Evolutionary conservation across 2,329 filamentous ascomycete species (phyloP).

Genomic region (Rosellinia necatrix): DNA sequence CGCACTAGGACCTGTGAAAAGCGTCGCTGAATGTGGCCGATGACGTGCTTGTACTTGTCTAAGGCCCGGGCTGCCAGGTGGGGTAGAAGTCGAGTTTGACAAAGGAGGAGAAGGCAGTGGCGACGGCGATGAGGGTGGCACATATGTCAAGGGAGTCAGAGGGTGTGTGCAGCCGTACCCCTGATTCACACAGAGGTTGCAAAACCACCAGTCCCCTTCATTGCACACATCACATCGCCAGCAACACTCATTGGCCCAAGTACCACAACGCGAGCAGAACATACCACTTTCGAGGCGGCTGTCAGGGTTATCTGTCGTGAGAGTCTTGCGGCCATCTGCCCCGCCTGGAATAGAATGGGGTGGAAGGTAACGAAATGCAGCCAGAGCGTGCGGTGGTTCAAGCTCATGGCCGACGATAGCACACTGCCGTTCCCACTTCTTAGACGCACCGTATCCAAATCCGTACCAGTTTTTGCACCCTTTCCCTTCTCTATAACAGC

Average conservation of each 20-base stretch:
- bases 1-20: conserved; percentile 53
- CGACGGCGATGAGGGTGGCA: conserved; percentile 42
- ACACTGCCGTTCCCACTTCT: conserved; percentile 64
- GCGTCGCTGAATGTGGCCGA: conserved; percentile 50
- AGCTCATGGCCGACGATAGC: conserved; percentile 44
- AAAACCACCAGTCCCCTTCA: conserved; percentile 93
- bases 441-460: conserved; percentile 75
- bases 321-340: conserved; percentile 58
- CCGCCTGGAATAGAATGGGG: conserved; percentile 56
- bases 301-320: conserved; percentile 70
- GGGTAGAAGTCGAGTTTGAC: conserved; percentile 24
- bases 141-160: conserved; percentile 75
- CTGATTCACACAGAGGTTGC: conserved; percentile 83
- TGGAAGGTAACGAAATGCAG: conserved; percentile 59
- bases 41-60: conserved; percentile 33
- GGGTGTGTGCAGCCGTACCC: conserved; percentile 81
- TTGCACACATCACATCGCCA: conserved; percentile 91
- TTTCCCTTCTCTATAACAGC: conserved; percentile 76
- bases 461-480: conserved; percentile 90
- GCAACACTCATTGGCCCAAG: conserved; percentile 79
- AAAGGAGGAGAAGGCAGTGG: conserved; percentile 34
- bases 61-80: conserved; percentile 43
- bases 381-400: conserved; percentile 62
- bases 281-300: conserved; percentile 75
- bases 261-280: conserved; percentile 79